Percentiles rank a stretch among this genome's conserved stretches.
Conservation (phyloP, 1,139 yeast genomes). For the Diutina siamensis region DNA sequence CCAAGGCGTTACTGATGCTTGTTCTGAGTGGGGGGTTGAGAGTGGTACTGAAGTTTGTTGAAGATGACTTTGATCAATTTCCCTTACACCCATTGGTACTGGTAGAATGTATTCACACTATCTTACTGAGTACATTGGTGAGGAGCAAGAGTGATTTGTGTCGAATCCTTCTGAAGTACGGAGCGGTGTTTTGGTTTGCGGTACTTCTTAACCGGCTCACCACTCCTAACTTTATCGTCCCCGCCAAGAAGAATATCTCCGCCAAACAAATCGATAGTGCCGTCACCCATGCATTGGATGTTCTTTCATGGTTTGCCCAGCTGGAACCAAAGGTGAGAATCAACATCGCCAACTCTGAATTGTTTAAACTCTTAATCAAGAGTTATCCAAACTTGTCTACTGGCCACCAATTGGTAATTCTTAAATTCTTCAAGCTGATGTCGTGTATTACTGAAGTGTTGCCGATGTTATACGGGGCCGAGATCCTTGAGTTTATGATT, state of each 20-base stretch:
- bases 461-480: constrained; percentile 26
- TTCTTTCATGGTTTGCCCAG: constrained; percentile 28
- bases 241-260: constrained; percentile 10
- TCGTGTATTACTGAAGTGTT: constrained; percentile 27
- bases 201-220: constrained; percentile 26
- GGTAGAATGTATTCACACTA: constrained; percentile 33
- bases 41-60: constrained; percentile 38
- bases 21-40: constrained; percentile 47
- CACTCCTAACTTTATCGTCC: constrained; percentile 7
- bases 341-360: constrained; percentile 29
- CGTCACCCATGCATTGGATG: constrained; percentile 14
- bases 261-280: constrained; percentile 12
- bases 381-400: constrained; percentile 21
- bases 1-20: constrained; percentile 33
- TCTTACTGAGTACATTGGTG: constrained; percentile 32
- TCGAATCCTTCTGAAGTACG: constrained; percentile 39
- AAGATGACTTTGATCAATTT: constrained; percentile 38
- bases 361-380: constrained; percentile 34
- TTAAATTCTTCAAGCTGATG: constrained; percentile 34
- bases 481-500: constrained; percentile 30
- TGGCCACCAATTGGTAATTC: constrained; percentile 24
- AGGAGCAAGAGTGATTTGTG: constrained; percentile 43
- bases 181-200: constrained; percentile 39
- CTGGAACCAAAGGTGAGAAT: constrained; percentile 33
- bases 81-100: constrained; percentile 38